phyloP scores from a whole-genome alignment of 2,329 filamentous ascomycete species.

The Triangularia setosa region DNA sequence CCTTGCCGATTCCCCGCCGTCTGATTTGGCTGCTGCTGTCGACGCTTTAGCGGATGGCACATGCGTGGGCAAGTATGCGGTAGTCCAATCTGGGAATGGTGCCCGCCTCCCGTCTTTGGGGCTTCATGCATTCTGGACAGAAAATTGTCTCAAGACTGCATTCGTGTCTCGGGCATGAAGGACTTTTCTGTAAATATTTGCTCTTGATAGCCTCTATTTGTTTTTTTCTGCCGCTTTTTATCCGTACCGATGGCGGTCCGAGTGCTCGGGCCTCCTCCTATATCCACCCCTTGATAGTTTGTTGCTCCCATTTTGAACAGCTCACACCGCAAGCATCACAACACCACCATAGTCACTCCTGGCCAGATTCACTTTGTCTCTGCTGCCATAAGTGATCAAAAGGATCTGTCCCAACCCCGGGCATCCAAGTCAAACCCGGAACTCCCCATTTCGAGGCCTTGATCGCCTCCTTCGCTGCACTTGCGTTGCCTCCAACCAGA shows the following conservation, averaged over 20 bases:
- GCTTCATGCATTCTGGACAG: neutral
- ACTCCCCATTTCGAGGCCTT: neutral
- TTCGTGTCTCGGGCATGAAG: neutral
- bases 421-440: neutral
- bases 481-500: neutral
- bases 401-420: neutral
- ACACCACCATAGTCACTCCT: neutral
- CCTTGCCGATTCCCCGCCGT: slow-evolving; percentile 14
- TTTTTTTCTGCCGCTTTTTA: neutral
- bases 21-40: slow-evolving; percentile 23
- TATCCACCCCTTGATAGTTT: neutral
- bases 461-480: neutral
- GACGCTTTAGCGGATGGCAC: slow-evolving; percentile 17
- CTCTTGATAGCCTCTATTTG: neutral
- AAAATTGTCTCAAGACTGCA: neutral
- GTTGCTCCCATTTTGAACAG: neutral
- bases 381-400: neutral
- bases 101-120: neutral
- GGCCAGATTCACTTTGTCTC: neutral
- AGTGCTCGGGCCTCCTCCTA: neutral
- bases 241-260: neutral
- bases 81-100: neutral
- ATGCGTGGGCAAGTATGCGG: neutral
- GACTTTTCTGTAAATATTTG: neutral
- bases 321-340: neutral